Percentiles rank a stretch among this genome's conserved stretches.
phyloP scores from a whole-genome alignment of 306 rosid genomes.

The Hippophae gyantsensis region DNA sequence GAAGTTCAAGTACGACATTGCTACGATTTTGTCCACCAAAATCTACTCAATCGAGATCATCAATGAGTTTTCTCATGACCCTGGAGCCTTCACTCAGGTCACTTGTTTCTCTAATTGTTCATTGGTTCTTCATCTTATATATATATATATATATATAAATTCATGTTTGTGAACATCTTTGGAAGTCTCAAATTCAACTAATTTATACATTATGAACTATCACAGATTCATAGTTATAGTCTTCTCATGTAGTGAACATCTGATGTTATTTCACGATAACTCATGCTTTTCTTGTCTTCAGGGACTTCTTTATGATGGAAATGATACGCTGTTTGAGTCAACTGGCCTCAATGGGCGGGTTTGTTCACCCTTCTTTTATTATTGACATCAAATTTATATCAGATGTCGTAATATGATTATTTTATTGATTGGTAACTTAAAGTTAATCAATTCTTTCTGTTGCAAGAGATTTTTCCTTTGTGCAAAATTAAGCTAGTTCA shows the following conservation, averaged over 20 bases:
- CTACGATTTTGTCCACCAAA: not conserved
- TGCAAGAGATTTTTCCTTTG: not conserved
- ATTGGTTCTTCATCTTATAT: not conserved
- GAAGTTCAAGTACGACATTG: not conserved
- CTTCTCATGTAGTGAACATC: too few relatives aligned
- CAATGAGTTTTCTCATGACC: slow-evolving; percentile 78
- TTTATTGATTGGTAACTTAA: not conserved
- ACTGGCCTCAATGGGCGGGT: slow-evolving; percentile 73
- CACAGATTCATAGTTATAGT: too few relatives aligned
- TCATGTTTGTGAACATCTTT: not conserved
- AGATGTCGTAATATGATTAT: not conserved
- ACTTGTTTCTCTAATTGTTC: not conserved
- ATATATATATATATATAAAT: not conserved
- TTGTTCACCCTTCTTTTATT: slow-evolving; percentile 5
- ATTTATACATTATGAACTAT: too few relatives aligned
- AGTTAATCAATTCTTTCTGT: not conserved
- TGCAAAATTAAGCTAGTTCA: not conserved
- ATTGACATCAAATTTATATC: not conserved
- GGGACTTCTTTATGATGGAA: slow-evolving; percentile 80
- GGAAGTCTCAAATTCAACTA: not conserved
- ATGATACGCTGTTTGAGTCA: slow-evolving; percentile 73
- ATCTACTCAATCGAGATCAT: slow-evolving; percentile 49
- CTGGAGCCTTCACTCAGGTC: slow-evolving; percentile 88
- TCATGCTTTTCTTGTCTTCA: slow-evolving; percentile 25
- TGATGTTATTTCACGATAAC: too few relatives aligned